phyloP scores from a whole-genome alignment of 495 filamentous ascomycete genomes.

The Aspergillus sclerotioniger region DNA sequence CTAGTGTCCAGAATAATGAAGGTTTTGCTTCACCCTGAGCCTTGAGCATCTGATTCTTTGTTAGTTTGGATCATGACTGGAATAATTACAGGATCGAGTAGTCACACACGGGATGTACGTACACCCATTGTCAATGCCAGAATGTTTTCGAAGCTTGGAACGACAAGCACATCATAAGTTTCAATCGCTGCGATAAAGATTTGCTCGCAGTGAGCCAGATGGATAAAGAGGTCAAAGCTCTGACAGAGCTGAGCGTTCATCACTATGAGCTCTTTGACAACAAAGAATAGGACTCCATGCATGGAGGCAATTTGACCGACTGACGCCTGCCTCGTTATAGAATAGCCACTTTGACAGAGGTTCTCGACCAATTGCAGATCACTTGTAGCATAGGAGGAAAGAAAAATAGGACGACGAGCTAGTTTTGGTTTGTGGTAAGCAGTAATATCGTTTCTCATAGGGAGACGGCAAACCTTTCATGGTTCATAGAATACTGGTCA shows the following conservation, averaged over 20 bases:
- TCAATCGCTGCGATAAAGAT: conserved; percentile 18
- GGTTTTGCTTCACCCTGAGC: conserved; percentile 22
- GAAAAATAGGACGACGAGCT: conserved; percentile 14
- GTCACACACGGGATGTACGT: too few species aligned
- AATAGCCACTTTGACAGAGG: conserved; percentile 25
- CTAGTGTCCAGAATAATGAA: conserved; percentile 4
- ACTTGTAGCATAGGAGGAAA: conserved; percentile 21
- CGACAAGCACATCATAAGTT: conserved; percentile 18
- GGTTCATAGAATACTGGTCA: background rate
- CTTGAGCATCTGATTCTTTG: conserved; percentile 5
- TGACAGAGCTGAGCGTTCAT: conserved; percentile 15
- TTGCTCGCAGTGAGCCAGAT: conserved; percentile 21
- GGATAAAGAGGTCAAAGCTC: conserved; percentile 16
- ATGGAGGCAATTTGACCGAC: conserved; percentile 18
- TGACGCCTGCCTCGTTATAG: conserved; percentile 8
- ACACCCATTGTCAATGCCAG: conserved; percentile 25
- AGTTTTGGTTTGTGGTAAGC: background rate
- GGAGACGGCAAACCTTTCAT: background rate
- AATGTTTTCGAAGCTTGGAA: conserved; percentile 27
- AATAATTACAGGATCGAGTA: too few species aligned
- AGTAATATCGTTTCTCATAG: background rate
- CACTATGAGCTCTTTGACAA: conserved; percentile 18
- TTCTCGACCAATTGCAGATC: conserved; percentile 14
- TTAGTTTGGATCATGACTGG: background rate
- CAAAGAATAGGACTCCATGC: conserved; percentile 24